Conservation (phyloP, 805 yeast genomes). For the Candida silvatica region DNA sequence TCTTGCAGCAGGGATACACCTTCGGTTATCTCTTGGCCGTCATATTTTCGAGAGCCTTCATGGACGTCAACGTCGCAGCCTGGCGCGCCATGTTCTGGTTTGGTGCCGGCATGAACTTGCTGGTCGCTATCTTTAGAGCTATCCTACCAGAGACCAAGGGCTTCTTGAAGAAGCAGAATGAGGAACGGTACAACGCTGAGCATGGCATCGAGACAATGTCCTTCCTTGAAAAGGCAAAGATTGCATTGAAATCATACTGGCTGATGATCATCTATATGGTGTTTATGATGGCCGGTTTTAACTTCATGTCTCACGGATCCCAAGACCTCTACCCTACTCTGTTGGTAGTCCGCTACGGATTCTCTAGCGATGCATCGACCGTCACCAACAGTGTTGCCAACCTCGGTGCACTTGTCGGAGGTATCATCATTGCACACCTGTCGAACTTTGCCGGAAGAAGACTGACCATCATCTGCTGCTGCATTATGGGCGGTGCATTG, state of each 20-base stretch:
- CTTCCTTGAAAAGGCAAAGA: conserved; percentile 24
- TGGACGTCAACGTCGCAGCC: conserved; percentile 37
- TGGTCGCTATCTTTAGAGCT: conserved; percentile 35
- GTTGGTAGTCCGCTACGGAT: conserved; percentile 36
- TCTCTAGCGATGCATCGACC: conserved; percentile 35
- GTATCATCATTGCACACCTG: conserved; percentile 44
- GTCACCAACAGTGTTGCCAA: conserved; percentile 52
- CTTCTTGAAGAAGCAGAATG: conserved; percentile 33
- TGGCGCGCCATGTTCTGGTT: conserved; percentile 70
- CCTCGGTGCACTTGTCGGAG: conserved; percentile 51
- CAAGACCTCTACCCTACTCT: conserved; percentile 57
- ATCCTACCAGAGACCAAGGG: conserved; percentile 44
- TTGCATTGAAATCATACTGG: conserved; percentile 44
- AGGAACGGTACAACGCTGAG: conserved; percentile 23
- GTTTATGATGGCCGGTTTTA: conserved; percentile 54
- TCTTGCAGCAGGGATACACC: conserved; percentile 77
- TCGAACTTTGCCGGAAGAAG: conserved; percentile 51
- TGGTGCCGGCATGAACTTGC: conserved; percentile 47
- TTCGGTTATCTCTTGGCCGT: conserved; percentile 62
- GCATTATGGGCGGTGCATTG: conserved; percentile 49
- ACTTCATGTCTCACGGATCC: conserved; percentile 54
- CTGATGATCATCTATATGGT: conserved; percentile 47
- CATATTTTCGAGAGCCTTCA: conserved; percentile 55
- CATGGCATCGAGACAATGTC: conserved; percentile 24
- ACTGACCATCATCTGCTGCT: conserved; percentile 40